Percentiles rank a stretch among this genome's conserved stretches.
Conservation (phyloP, 441 rosid genomes). For the Pelargonium cotyledonis region DNA sequence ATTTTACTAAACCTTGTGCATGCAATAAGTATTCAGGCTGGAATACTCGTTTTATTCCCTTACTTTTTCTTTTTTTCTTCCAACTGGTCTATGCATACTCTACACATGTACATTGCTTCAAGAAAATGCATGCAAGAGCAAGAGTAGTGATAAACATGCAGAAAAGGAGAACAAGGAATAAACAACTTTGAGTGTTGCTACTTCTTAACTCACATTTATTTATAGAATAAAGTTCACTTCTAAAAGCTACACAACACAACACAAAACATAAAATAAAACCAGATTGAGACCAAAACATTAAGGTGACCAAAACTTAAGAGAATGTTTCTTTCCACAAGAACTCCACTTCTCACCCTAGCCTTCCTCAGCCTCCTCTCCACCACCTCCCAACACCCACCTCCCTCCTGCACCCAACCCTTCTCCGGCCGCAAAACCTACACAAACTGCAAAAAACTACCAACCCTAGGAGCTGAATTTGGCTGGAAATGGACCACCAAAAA, state of each 20-base stretch:
- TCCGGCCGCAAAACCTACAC: constrained; percentile 5
- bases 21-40: too few species aligned
- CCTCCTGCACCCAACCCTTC: constrained; percentile 28
- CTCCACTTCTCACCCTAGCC: constrained; percentile 10
- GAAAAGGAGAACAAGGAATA: not conserved
- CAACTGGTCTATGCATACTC: too few species aligned
- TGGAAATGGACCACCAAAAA: constrained; percentile 26
- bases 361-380: constrained; percentile 12
- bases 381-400: constrained; percentile 1
- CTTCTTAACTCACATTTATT: not conserved
- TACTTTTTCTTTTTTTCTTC: too few species aligned
- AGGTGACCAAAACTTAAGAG: not conserved
- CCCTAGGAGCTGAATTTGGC: constrained; percentile 40
- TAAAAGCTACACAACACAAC: not conserved
- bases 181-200: not conserved
- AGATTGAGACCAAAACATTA: not conserved
- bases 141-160: not conserved
- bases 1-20: too few species aligned
- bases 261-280: not conserved
- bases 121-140: not conserved
- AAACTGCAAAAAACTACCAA: constrained; percentile 32
- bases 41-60: too few species aligned
- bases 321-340: not conserved
- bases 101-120: not conserved
- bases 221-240: not conserved